These are phyloP conservation scores for Trichophyton benhamiae DNA, from an alignment of 2,329 filamentous ascomycete genomes.

Conservation along the genomic window DNA sequence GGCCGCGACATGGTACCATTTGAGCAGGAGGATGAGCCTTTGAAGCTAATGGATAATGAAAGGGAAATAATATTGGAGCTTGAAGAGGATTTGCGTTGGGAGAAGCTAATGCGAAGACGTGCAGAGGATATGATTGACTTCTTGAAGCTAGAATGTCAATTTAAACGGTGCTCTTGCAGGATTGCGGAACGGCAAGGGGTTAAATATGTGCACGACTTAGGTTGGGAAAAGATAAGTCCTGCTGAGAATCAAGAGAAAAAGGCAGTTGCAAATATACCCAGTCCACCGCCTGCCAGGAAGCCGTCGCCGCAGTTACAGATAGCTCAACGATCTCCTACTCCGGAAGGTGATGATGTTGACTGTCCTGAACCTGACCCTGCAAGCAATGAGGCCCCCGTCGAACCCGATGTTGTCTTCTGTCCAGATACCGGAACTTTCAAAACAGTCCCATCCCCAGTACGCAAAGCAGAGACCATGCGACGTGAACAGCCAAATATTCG, in stretches of 20 bases:
- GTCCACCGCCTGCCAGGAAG: not conserved
- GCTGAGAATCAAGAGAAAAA: conserved; percentile 7
- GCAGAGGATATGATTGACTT: conserved; percentile 46
- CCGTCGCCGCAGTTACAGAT: not conserved
- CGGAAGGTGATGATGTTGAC: not conserved
- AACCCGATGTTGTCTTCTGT: conserved; percentile 32
- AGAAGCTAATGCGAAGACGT: conserved; percentile 39
- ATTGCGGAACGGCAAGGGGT: conserved; percentile 32
- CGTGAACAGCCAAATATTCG: not conserved
- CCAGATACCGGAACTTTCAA: conserved; percentile 35
- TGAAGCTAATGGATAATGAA: conserved; percentile 22
- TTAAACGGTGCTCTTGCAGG: conserved; percentile 37
- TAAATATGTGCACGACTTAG: conserved; percentile 29
- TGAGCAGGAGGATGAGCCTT: conserved; percentile 24
- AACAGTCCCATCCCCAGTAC: conserved; percentile 26
- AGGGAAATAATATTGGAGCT: conserved; percentile 30
- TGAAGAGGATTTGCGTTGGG: conserved; percentile 39
- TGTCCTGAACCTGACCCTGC: not conserved
- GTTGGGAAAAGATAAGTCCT: conserved; percentile 17
- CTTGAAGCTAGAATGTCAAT: conserved; percentile 39
- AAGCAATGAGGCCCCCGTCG: conserved; percentile 14
- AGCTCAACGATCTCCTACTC: not conserved
- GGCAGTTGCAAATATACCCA: not conserved
- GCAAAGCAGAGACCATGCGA: not conserved
- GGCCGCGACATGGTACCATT: conserved; percentile 17